Evolutionary conservation across 345 rosid species (phyloP).

Genomic region (Nephelium lappaceum): DNA sequence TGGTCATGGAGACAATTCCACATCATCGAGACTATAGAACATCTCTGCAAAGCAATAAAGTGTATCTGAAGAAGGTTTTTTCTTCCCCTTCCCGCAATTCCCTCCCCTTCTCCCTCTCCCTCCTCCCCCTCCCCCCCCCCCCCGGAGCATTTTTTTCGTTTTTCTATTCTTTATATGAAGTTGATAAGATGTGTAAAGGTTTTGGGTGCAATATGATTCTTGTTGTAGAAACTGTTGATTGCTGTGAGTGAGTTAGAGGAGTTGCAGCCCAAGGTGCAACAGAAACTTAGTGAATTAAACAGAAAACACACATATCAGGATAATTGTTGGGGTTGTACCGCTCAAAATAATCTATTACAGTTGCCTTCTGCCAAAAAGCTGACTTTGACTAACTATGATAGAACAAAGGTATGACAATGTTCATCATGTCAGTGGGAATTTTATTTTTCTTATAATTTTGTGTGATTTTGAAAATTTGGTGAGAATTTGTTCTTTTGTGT

Average conservation of each 20-base stretch:
- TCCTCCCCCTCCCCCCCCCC: too few relatives aligned
- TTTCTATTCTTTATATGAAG: not conserved
- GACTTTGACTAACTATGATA: slow-evolving; percentile 37
- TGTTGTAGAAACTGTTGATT: slow-evolving; percentile 61
- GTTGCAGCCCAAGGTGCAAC: slow-evolving; percentile 78
- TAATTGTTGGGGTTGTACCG: slow-evolving; percentile 34
- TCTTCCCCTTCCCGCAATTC: not conserved
- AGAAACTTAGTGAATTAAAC: slow-evolving; percentile 59
- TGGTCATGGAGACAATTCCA: slow-evolving; percentile 95
- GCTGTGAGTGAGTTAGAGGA: slow-evolving; percentile 82
- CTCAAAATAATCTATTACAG: slow-evolving; percentile 44
- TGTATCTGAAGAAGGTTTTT: slow-evolving; percentile 61
- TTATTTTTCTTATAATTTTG: slow-evolving; percentile 2
- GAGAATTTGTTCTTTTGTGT: not conserved
- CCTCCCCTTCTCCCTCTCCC: too few relatives aligned
- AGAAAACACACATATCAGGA: slow-evolving; percentile 44
- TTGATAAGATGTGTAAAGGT: slow-evolving; percentile 24
- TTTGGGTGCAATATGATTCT: slow-evolving; percentile 23
- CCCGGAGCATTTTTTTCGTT: not conserved
- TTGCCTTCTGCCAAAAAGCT: slow-evolving; percentile 54
- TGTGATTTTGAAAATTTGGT: not conserved
- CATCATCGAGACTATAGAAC: slow-evolving; percentile 74
- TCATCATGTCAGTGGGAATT: slow-evolving; percentile 22
- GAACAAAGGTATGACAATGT: slow-evolving; percentile 52
- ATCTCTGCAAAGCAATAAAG: slow-evolving; percentile 49